Evolutionary conservation across 768 basidiomycete genomes (phyloP).

Genomic region (Amanita polypyramis): DNA sequence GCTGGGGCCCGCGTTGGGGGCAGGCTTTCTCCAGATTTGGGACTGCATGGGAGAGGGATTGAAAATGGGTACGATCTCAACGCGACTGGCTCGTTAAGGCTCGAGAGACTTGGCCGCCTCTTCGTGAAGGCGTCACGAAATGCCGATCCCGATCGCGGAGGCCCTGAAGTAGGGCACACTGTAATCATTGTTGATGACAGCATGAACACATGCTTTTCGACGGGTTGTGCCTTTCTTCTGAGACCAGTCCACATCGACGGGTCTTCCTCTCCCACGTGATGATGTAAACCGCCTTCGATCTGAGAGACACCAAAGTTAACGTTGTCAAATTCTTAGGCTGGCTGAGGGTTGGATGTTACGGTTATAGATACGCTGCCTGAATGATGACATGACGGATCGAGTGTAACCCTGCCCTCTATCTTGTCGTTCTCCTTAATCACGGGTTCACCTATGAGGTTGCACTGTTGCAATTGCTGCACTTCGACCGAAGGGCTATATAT

Average conservation of each 20-base stretch:
- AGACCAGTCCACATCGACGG: constrained; percentile 4
- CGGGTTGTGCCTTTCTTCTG: constrained; percentile 10
- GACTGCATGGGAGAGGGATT: constrained; percentile 45
- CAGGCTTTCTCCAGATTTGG: constrained; percentile 43
- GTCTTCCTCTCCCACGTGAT: constrained; percentile 21
- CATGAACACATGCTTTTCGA: constrained; percentile 38
- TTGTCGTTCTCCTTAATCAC: constrained; percentile 55
- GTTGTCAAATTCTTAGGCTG: too few relatives aligned
- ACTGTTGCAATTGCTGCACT: constrained; percentile 28
- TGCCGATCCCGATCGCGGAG: constrained; percentile 18
- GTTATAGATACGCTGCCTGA: constrained; percentile 49
- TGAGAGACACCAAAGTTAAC: constrained; percentile 15
- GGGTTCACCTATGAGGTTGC: constrained; percentile 20
- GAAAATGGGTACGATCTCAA: constrained; percentile 35
- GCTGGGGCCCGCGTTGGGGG: constrained; percentile 41
- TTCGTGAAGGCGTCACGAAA: constrained; percentile 35
- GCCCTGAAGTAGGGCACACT: constrained; percentile 24
- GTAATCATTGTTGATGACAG: constrained; percentile 33
- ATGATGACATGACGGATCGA: constrained; percentile 40
- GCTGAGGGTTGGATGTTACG: constrained; percentile 22
- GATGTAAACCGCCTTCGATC: constrained; percentile 57
- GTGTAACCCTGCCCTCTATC: constrained; percentile 47
- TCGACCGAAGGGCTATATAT: constrained; percentile 55
- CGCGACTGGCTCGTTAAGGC: constrained; percentile 19
- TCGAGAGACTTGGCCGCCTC: constrained; percentile 35